These are phyloP conservation scores for Aspergillus diversus DNA, from an alignment of 495 filamentous ascomycete species.

Conservation along the genomic window DNA sequence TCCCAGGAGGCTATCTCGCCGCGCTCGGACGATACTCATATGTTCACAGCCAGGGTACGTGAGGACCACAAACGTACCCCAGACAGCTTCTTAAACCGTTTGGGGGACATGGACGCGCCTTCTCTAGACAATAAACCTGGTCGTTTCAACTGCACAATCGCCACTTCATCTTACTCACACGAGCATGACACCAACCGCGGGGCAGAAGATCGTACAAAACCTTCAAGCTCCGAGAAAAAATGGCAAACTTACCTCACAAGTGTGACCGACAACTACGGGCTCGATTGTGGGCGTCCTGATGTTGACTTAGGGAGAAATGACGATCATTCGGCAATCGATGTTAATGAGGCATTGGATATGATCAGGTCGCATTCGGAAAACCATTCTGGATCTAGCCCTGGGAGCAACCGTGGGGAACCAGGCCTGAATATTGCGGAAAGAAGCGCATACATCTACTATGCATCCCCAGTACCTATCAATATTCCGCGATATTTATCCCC, in stretches of 20 bases:
- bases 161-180: conserved; percentile 6
- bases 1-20: conserved; percentile 21
- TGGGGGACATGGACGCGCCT: conserved; percentile 10
- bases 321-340: conserved; percentile 60
- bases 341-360: conserved; percentile 42
- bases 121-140: conserved; percentile 5
- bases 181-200: not conserved
- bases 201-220: conserved; percentile 14
- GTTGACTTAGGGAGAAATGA: conserved; percentile 70
- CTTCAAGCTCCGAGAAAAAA: conserved; percentile 35
- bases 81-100: conserved; percentile 20
- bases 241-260: conserved; percentile 48
- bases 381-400: conserved; percentile 22
- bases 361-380: conserved; percentile 24
- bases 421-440: not conserved
- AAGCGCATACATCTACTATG: conserved; percentile 58
- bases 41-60: conserved; percentile 8
- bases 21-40: conserved; percentile 7
- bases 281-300: conserved; percentile 71
- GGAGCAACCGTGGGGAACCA: conserved; percentile 19
- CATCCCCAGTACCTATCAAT: conserved; percentile 65
- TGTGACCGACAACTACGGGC: conserved; percentile 59
- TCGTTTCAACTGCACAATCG: not conserved
- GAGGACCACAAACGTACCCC: conserved; percentile 1
- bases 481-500: conserved; percentile 69